Evolutionary conservation across 1,139 yeast species (phyloP), one percentile per base, ranked within the genome.

Genomic region (Suhomyces bokatorum): DNA sequence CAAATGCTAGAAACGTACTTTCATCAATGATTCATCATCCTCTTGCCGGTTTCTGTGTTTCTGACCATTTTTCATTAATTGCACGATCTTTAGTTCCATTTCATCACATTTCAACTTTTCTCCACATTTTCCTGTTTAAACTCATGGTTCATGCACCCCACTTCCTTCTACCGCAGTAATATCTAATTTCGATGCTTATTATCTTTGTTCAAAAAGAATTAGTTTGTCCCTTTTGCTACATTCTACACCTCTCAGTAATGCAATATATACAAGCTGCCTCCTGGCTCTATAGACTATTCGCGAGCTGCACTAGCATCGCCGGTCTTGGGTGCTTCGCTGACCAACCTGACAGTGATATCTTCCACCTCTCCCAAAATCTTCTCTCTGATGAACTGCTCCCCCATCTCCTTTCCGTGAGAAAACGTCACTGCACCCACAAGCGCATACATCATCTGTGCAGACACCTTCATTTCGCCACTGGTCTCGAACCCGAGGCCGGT

Each of bases 371-470:
- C 53, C 44, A 69, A 54, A 40, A 79, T 59, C 55, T 78, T 80
- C 44, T 75, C 78, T 37, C 67, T 63, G 45, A 85, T 75, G 54
- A 83, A 85, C 50, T 70, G 64, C 52, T 78, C 82, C 11, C 88
- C 84, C 15, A 64, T 72, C 2, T 49, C 54, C 55, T 80, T 77
- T 9, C 97, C 97, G 55, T 85, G 84, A 39, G 78, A 75, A 46
- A 84, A 69, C 38, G 86, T 73, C 39, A 91, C 78, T 2, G 95
- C 96, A 14, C 97, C 98, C 29, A 90, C 72, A 46, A 90, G 66
- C 7, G 97, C 91, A 56, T 80, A 78, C 44, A 88, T 65, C 59
- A 87, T 79, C 53, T 87, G 84, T 2, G 93, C 83, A 51, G 78
- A 78, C 5, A 88, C 84, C 53, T 59, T 57, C 42, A 78, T 62